Base-by-base conservation (phyloP, 352 stramenopile species). In the Globisporangium acanthophoron region DNA sequence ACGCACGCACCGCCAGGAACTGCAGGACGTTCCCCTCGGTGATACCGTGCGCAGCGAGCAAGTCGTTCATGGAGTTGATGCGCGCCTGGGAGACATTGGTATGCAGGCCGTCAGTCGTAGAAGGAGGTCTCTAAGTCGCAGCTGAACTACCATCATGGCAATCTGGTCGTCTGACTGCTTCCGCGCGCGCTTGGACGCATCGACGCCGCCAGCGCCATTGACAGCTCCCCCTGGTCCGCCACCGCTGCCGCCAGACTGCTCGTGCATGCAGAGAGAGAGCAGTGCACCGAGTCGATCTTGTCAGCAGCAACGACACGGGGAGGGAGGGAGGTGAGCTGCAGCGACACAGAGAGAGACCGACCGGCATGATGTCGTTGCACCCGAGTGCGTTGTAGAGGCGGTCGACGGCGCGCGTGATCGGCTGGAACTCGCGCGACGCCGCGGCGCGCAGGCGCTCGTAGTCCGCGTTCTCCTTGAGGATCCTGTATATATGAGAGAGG, bases 1-100 rank as follows among this genome's bases (percentile, higher is more conserved):
- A 56, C 4, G 49, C 21, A 27, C 64, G 24, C 29, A 92, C 79
- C 52, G 78, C 77, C 9, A 92, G 64, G 57, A 92, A 89, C 59
- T 92, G 79, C n/a, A 92, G 65, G 52, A 92, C 87, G 54, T 88
- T 92, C 64, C 80, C 78, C 57, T 92, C 82, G 0, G 82, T 92
- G 64, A 92, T 84, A 1, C 80, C 82, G 48, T 92, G 80, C 0
- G 80, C 80, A 11, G 80, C 80, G 21, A 92, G 62, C 5, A 92
- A 65, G 59, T 92, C 80, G 67, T 90, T 92, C 78, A 92, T 89
- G 9, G 82, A 92, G 58, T 90, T 92, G 65, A 90, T 90, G 3
- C 80, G 76, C n/a, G 77, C 78, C 78, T 89, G 21, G 15, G 52
- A n/a, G n/a, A n/a, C n/a, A n/a, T n/a, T n/a, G n/a, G n/a, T n/a